Conservation (phyloP, 805 yeast species). For the Saccharomycopsis capsularis region DNA sequence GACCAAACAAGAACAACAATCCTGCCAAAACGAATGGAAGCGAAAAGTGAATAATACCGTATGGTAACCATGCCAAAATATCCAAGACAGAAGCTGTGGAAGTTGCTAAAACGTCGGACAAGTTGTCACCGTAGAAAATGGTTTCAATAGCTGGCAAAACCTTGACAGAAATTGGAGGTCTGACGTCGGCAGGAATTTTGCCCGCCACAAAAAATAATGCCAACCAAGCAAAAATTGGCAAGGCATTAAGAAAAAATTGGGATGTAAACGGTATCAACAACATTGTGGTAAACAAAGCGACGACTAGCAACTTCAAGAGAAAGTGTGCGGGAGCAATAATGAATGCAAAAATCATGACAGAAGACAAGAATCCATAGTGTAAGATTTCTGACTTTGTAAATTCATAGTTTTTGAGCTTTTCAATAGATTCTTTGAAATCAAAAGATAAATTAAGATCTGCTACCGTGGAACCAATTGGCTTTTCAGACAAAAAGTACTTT, state of each 20-base stretch:
- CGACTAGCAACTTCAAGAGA: slow-evolving; percentile 29
- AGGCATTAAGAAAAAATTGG: slow-evolving; percentile 76
- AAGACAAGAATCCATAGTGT: slow-evolving; percentile 43
- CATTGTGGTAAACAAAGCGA: slow-evolving; percentile 36
- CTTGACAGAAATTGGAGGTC: slow-evolving; percentile 86
- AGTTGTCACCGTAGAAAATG: slow-evolving; percentile 83
- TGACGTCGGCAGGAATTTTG: slow-evolving; percentile 62
- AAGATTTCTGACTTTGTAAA: slow-evolving; percentile 43
- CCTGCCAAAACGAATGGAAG: slow-evolving; percentile 83
- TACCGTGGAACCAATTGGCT: slow-evolving; percentile 38
- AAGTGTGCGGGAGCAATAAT: slow-evolving; percentile 50
- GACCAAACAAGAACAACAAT: slow-evolving; percentile 76
- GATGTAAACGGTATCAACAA: slow-evolving; percentile 68
- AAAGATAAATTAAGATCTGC: slow-evolving; percentile 46
- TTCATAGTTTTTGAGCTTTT: slow-evolving; percentile 36
- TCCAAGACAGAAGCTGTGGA: slow-evolving; percentile 60
- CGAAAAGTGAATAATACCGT: slow-evolving; percentile 86
- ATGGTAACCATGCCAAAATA: slow-evolving; percentile 91
- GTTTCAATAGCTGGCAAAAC: slow-evolving; percentile 89
- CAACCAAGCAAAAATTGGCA: slow-evolving; percentile 84
- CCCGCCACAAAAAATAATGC: slow-evolving; percentile 73
- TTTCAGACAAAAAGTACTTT: slow-evolving; percentile 48
- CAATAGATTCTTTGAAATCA: slow-evolving; percentile 36
- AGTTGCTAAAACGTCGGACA: slow-evolving; percentile 76
- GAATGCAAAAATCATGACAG: slow-evolving; percentile 52